Evolutionary conservation across 192 early-diverging fungal species (phyloP), one percentile per base, ranked within the genome.

Genomic region (Coemansia pectinata): DNA sequence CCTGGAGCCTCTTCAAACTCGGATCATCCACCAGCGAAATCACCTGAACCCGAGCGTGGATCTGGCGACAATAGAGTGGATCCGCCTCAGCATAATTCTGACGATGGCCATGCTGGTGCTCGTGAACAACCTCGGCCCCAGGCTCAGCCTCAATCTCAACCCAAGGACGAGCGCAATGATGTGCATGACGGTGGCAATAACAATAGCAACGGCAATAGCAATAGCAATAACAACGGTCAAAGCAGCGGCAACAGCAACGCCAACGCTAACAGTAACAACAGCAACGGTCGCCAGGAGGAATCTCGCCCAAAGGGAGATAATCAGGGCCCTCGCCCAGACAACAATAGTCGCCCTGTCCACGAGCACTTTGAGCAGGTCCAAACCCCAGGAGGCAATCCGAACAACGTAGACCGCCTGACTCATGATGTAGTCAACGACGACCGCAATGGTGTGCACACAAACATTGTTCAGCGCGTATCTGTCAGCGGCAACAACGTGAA

Each of bases 361-460:
- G 38, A 63, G 44, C 81, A 83, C 44, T 52, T 77, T 62, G 76
- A 83, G 48, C 72, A 72, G 11, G 42, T 71, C 6, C 76, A 78
- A 59, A 76, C 78, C 42, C 73, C 72, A 1, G 72, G 66, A 9
- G 73, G 67, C 33, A 75, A 83, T 47, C 81, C 76, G 23, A 72
- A 67, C 73, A 78, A 75, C 38, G 39, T 83, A 45, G 73, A 78
- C 9, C 62, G 40, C 19, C 7, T 73, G 12, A 71, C 62, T 3
- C 76, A 78, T 0, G 73, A 78, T 10, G 40, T 78, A 39, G 66
- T 83, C 44, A 78, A 83, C 40, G 78, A 80, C 41, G 47, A 71
- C 42, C 61, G 50, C 33, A 71, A 72, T 14, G 70, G 73, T 17
- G 66, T 78, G 5, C 81, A 83, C 36, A 53, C 73, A 0, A 78